These are phyloP conservation scores for Auricularia heimuer DNA, from an alignment of 768 basidiomycete genomes.

Conservation along the genomic window DNA sequence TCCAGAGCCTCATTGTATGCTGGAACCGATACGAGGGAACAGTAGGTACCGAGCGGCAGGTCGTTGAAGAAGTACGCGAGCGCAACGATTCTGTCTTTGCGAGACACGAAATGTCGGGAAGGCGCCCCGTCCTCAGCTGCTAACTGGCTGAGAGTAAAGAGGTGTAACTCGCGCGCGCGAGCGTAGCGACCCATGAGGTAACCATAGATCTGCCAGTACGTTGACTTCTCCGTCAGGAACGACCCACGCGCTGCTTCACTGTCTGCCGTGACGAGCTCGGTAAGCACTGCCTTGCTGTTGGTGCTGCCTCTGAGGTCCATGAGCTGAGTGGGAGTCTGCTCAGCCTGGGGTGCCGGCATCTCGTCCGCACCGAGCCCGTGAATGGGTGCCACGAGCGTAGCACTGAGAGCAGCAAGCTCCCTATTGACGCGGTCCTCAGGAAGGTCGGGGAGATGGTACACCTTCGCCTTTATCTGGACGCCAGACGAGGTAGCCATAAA, in stretches of 20 bases:
- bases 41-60: constrained; percentile 55
- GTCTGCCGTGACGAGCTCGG: background rate
- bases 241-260: background rate
- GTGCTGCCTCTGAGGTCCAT: too few relatives aligned
- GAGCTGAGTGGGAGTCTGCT: background rate
- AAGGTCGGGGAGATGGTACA: constrained; percentile 57
- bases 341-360: background rate
- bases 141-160: constrained; percentile 41
- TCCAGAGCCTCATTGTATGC: constrained; percentile 48
- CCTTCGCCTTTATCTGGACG: constrained; percentile 42
- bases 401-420: constrained; percentile 49
- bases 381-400: constrained; percentile 10
- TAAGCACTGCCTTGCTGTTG: too few relatives aligned
- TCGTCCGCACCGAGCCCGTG: background rate
- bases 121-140: constrained; percentile 21
- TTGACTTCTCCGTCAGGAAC: constrained; percentile 59
- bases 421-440: constrained; percentile 41
- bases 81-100: constrained; percentile 45
- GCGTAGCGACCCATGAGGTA: constrained; percentile 58
- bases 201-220: constrained; percentile 66
- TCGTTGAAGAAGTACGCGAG: constrained; percentile 54
- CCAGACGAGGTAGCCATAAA: constrained; percentile 51
- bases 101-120: constrained; percentile 40
- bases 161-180: constrained; percentile 56
- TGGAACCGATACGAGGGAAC: constrained; percentile 50